Base-by-base conservation (phyloP, 2,329 filamentous ascomycete genomes). In the Fusarium mangiferae region DNA sequence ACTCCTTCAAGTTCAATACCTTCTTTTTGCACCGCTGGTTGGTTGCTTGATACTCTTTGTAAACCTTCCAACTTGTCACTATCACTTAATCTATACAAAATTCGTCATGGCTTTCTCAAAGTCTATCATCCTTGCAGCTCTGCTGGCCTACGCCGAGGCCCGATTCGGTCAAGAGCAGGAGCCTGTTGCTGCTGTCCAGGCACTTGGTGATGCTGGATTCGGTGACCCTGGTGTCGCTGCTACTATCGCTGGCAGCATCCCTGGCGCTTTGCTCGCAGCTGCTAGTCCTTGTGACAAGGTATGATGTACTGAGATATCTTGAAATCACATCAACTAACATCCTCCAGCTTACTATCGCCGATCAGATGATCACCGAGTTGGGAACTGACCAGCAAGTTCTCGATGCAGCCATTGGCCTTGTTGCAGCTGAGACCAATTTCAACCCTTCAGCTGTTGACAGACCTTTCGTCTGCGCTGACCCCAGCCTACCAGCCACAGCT, bases 371-470 rank as follows among this genome's bases (percentile, higher is more conserved):
- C 70, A 78, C 85, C 14, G 82, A 88, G 60, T 90, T 92, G 39
- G 91, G 91, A 60, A 87, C 83, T 51, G 89, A 89, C 74, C 82
- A 86, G n/a, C 83, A 86, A 69, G 90, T 91, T 73, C 84, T 93
- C 66, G 85, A 87, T 20, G 91, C 89, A 26, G 91, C 91, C 24
- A 87, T 87, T 66, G 87, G 87, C 22, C 86, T 93, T 42, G 91
- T 93, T 20, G 87, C 88, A 33, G 91, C 91, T 8, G 91, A 93
- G 85, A 90, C 92, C 82, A 93, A 93, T 87, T 92, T 92, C 84
- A 93, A 93, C 84, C 90, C 90, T 58, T 92, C 90, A 74, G 88
- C 82, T 63, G 87, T 88, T 70, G 84, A 83, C 77, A 85, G 90
- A 39, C 90, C 89, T 24, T 89, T 86, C 70, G 88, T 94, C 79